These are phyloP conservation scores for Ophiostoma populinum DNA, from an alignment of 2,329 filamentous ascomycete species.

Conservation along the genomic window DNA sequence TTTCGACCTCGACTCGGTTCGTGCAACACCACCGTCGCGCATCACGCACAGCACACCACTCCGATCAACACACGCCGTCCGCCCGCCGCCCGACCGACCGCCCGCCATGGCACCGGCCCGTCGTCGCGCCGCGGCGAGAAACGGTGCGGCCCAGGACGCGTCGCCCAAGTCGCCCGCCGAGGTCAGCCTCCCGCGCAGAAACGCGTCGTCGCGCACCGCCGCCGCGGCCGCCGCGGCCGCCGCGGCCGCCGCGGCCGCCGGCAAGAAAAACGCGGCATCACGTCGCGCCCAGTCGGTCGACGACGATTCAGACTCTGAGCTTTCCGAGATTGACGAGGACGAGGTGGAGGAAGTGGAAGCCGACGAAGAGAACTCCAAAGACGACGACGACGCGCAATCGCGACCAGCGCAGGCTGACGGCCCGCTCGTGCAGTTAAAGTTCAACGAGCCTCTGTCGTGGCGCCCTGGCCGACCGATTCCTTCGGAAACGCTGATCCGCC, in stretches of 20 bases:
- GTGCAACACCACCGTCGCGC: not conserved
- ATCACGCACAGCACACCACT: not conserved
- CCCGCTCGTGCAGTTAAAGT: conserved; percentile 40
- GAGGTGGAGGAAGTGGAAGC: conserved; percentile 1
- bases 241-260: not conserved
- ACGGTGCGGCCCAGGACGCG: conserved; percentile 7
- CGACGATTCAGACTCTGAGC: conserved; percentile 6
- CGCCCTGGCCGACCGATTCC: conserved; percentile 78
- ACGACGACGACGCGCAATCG: conserved; percentile 2
- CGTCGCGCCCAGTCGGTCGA: not conserved
- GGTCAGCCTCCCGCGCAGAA: conserved; percentile 7
- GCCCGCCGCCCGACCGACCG: not conserved
- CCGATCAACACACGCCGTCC: too few species aligned
- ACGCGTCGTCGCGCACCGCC: not conserved
- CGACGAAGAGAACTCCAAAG: conserved; percentile 1
- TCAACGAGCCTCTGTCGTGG: conserved; percentile 80
- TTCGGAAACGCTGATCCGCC: conserved; percentile 62
- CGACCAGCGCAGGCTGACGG: conserved; percentile 14
- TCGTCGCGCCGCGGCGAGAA: conserved; percentile 11
- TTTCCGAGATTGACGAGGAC: conserved; percentile 8
- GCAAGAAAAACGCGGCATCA: not conserved
- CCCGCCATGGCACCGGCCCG: conserved; percentile 10
- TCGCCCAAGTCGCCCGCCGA: conserved; percentile 1
- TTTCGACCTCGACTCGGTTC: too few species aligned
- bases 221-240: conserved; percentile 1